A percentile compares a stretch with the other conserved stretches of the same genome.
Conservation (phyloP, 306 rosid species). For the Vigna mungo region DNA sequence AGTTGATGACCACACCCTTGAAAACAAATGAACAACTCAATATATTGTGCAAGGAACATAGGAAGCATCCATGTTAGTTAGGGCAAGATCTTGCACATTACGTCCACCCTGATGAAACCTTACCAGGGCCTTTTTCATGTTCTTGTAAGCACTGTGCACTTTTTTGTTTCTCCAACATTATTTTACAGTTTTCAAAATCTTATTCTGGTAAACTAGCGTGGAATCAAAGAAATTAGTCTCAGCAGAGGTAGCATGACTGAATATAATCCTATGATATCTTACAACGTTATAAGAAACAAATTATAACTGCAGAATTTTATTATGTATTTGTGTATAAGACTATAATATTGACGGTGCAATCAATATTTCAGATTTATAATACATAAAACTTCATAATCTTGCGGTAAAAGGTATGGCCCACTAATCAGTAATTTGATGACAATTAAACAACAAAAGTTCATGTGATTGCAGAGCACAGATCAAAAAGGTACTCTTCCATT, state of each 20-base stretch:
- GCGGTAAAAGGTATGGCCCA: neutral
- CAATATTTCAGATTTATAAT: slow-evolving; percentile 28
- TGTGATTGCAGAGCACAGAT: neutral
- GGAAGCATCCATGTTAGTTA: slow-evolving; percentile 32
- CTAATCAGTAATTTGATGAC: neutral
- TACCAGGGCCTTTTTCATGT: neutral
- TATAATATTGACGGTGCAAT: neutral
- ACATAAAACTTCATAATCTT: neutral
- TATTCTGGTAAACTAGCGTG: neutral
- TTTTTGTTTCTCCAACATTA: neutral
- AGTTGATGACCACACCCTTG: slow-evolving; percentile 48
- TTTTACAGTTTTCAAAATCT: neutral
- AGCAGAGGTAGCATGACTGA: neutral
- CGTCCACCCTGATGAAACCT: neutral
- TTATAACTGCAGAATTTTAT: neutral
- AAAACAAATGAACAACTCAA: slow-evolving; percentile 26
- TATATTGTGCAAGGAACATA: slow-evolving; percentile 31
- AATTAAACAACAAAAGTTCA: slow-evolving; percentile 7
- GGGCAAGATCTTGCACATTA: neutral
- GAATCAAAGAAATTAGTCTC: neutral
- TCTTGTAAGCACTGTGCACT: no score
- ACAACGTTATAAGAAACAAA: neutral
- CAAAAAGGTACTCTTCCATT: neutral
- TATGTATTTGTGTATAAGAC: neutral
- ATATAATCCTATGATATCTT: neutral